phyloP scores from a whole-genome alignment of 2,329 filamentous ascomycete genomes.

The Colletotrichum tamarilloi region DNA sequence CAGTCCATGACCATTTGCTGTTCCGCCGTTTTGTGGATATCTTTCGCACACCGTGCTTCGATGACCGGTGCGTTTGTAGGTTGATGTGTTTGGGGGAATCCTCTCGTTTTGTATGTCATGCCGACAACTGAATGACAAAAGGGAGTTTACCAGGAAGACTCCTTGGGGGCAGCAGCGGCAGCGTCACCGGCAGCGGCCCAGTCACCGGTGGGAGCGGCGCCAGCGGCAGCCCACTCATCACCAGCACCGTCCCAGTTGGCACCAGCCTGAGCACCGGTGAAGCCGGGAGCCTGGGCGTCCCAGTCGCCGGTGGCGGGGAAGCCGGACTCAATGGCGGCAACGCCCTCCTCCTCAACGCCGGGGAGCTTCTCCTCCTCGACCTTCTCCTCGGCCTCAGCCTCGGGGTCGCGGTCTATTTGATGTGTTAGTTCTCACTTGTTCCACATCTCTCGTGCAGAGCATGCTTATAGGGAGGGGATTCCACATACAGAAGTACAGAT shows the following conservation, averaged over 20 bases:
- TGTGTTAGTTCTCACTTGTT: not conserved
- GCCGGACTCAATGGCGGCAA: slow-evolving; percentile 81
- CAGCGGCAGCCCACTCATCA: slow-evolving; percentile 75
- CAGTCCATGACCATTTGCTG: slow-evolving; percentile 39
- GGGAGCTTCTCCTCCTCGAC: slow-evolving; percentile 91
- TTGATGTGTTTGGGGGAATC: slow-evolving; percentile 2
- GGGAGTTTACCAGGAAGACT: slow-evolving; percentile 62
- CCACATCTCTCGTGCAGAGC: not conserved
- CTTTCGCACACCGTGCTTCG: slow-evolving; percentile 21
- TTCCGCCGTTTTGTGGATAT: slow-evolving; percentile 36
- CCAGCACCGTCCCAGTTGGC: slow-evolving; percentile 68
- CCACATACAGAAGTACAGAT: slow-evolving; percentile 95
- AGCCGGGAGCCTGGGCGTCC: slow-evolving; percentile 82
- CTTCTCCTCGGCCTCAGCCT: slow-evolving; percentile 99
- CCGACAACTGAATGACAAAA: slow-evolving; percentile 16
- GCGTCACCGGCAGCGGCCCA: slow-evolving; percentile 60
- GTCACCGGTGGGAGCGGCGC: slow-evolving; percentile 68
- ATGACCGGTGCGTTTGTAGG: slow-evolving; percentile 23
- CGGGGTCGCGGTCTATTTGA: slow-evolving; percentile 87
- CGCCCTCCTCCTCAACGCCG: slow-evolving; percentile 85
- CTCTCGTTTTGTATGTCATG: slow-evolving; percentile 20
- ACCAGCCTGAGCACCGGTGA: slow-evolving; percentile 69
- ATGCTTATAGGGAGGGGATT: not conserved
- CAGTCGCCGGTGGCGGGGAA: slow-evolving; percentile 82
- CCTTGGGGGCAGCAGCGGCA: slow-evolving; percentile 64